Evolutionary conservation across 768 basidiomycete species (phyloP).

Genomic region (Rhodotorula taiwanensis): DNA sequence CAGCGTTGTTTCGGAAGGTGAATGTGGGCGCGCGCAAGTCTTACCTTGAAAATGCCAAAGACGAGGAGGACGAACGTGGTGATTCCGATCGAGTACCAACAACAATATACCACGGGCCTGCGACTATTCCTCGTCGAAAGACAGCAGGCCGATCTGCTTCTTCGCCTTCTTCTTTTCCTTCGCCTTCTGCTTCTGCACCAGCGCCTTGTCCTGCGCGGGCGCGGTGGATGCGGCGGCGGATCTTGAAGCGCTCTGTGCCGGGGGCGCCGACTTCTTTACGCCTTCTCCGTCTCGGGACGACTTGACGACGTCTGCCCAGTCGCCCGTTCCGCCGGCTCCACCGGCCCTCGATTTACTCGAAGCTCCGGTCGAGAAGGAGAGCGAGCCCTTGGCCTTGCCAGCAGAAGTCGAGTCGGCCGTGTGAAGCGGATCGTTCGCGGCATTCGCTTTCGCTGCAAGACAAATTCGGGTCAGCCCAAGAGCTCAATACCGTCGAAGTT

Average conservation of each 20-base stretch:
- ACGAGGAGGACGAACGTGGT: too few relatives aligned
- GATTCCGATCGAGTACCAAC: too few relatives aligned
- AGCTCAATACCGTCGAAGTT: too few relatives aligned
- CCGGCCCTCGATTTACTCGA: background rate
- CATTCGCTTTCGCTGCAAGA: conserved; percentile 10
- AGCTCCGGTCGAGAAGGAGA: conserved; percentile 27
- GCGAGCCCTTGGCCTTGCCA: conserved; percentile 9
- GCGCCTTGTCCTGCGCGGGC: background rate
- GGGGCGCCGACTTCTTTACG: background rate
- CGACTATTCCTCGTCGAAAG: conserved; percentile 2
- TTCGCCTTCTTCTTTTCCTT: conserved; percentile 6
- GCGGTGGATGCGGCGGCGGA: background rate
- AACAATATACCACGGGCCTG: too few relatives aligned
- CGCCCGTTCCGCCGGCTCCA: conserved; percentile 8
- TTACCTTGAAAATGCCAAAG: too few relatives aligned
- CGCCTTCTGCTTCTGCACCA: background rate
- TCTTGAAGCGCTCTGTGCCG: too few relatives aligned
- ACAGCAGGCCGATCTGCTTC: conserved; percentile 7
- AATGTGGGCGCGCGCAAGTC: too few relatives aligned
- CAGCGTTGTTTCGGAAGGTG: too few relatives aligned
- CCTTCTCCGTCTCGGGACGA: conserved; percentile 15
- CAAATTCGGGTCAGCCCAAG: too few relatives aligned
- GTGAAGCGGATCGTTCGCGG: conserved; percentile 1
- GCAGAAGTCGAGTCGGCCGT: background rate
- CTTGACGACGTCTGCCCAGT: conserved; percentile 27